A percentile compares a stretch with the other conserved stretches of the same genome.
phyloP scores from a whole-genome alignment of 2,329 filamentous ascomycete genomes.

The Penicillium decumbens region DNA sequence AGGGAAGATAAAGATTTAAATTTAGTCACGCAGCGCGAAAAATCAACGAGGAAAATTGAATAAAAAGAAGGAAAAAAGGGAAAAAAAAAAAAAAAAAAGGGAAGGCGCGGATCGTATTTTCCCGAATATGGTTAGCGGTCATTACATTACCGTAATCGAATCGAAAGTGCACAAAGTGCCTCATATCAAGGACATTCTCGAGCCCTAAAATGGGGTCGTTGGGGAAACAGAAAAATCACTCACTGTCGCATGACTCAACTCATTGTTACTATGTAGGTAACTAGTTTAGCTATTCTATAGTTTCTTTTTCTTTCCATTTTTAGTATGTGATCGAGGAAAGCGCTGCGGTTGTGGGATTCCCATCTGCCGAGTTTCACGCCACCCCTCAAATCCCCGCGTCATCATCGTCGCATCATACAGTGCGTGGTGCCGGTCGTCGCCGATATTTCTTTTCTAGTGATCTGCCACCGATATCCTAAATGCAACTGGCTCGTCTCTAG shows the following conservation, averaged over 20 bases:
- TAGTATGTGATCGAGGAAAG: no score
- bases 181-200: slow-evolving; percentile 13
- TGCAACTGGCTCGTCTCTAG: not conserved
- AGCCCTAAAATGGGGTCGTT: slow-evolving; percentile 24
- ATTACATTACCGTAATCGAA: not conserved
- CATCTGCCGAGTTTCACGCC: slow-evolving; percentile 2
- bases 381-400: slow-evolving; percentile 21
- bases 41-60: not conserved
- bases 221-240: slow-evolving; percentile 23
- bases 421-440: slow-evolving; percentile 13
- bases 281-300: no score
- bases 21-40: slow-evolving; percentile 20
- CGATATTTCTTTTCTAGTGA: slow-evolving; percentile 5
- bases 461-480: no score
- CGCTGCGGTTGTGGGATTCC: slow-evolving; percentile 2
- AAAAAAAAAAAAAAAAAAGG: not conserved
- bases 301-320: not conserved
- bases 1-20: slow-evolving; percentile 27
- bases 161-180: slow-evolving; percentile 4
- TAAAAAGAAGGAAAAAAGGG: not conserved
- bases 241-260: slow-evolving; percentile 10
- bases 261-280: not conserved
- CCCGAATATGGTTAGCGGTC: not conserved
- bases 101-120: not conserved
- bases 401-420: slow-evolving; percentile 26